Evolutionary conservation across 108 stramenopile genomes (phyloP).

Genomic region (Craspedostauros australis): DNA sequence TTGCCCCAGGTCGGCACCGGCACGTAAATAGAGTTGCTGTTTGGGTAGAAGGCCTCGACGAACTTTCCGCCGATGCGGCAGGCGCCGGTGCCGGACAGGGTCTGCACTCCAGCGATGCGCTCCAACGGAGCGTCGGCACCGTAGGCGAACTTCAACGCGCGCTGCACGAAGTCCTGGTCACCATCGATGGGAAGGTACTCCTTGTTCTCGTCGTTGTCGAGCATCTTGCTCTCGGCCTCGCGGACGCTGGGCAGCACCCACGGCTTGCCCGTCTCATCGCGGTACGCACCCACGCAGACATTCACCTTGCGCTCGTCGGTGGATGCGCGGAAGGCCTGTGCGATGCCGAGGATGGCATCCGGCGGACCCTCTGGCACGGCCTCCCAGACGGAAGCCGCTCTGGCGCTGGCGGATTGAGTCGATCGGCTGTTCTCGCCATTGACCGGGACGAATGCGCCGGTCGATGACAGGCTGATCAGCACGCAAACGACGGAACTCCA

Average conservation of each 20-base stretch:
- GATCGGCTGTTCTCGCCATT: too few relatives aligned
- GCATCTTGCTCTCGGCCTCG: slow-evolving; percentile 76
- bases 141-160: slow-evolving; percentile 90
- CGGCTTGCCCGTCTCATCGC: slow-evolving; percentile 86
- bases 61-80: slow-evolving; percentile 92
- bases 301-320: slow-evolving; percentile 81
- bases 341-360: slow-evolving; percentile 96
- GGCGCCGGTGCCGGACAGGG: slow-evolving; percentile 95
- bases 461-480: too few relatives aligned
- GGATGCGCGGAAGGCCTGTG: slow-evolving; percentile 89
- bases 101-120: slow-evolving; percentile 85
- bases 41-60: slow-evolving; percentile 58
- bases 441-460: too few relatives aligned
- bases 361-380: slow-evolving; percentile 85
- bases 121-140: slow-evolving; percentile 68
- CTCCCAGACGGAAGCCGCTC: slow-evolving; percentile 21
- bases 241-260: slow-evolving; percentile 91
- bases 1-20: slow-evolving; percentile 98
- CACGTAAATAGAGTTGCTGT: slow-evolving; percentile 70
- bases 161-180: slow-evolving; percentile 68
- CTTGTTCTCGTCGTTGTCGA: slow-evolving; percentile 72
- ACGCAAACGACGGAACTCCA: too few relatives aligned
- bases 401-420: too few relatives aligned
- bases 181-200: slow-evolving; percentile 97
- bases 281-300: slow-evolving; percentile 94